Base-by-base conservation (phyloP, 2,329 filamentous ascomycete species). In the Didymella pomorum region DNA sequence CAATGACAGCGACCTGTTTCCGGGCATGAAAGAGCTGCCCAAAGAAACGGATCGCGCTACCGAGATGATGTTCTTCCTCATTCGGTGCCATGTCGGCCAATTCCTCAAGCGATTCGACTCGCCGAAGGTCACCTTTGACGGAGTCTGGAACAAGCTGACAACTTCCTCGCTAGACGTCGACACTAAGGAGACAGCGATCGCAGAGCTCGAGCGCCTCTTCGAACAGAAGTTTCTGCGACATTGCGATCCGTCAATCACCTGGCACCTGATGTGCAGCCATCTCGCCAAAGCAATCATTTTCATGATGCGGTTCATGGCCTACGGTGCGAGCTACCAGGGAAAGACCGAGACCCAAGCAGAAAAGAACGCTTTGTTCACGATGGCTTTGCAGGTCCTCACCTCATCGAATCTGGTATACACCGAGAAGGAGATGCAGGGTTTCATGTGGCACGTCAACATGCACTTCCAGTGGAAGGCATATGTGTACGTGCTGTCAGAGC, bases 401-500 rank as follows among this genome's bases (percentile, higher is more conserved):
- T 73, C 77, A 33, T 76, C 80, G 54, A 80, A 76, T 43, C 63
- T 80, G 20, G 71, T 72, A 0, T 76, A 79, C 51, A 75, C 72
- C 1, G 79, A 77, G 28, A 69, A 72, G 26, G 71, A 71, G 21
- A 70, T 80, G 51, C 72, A 76, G 33, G 71, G 74, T n/a, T 83
- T 78, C 57, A 64, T 72, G 25, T 83, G 81, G 80, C 79, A 82
- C 63, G 72, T 79, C 50, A 75, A 81, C 25, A 71, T 76, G 26
- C 77, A 82, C 37, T 85, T 83, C 66, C 78, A 79, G 20, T 85
- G 82, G 82, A 82, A 84, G 52, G 78, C 81, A 10, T 77, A 83
- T 43, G 79, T 84, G n/a, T 80, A 82, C 64, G 74, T 85, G 44
- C 69, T 85, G 31, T 66, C 63, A 1, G 66, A 74, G 35, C 62